These are phyloP conservation scores for Aspergillus aculeatus DNA, from an alignment of 2,329 filamentous ascomycete genomes.

Conservation along the genomic window DNA sequence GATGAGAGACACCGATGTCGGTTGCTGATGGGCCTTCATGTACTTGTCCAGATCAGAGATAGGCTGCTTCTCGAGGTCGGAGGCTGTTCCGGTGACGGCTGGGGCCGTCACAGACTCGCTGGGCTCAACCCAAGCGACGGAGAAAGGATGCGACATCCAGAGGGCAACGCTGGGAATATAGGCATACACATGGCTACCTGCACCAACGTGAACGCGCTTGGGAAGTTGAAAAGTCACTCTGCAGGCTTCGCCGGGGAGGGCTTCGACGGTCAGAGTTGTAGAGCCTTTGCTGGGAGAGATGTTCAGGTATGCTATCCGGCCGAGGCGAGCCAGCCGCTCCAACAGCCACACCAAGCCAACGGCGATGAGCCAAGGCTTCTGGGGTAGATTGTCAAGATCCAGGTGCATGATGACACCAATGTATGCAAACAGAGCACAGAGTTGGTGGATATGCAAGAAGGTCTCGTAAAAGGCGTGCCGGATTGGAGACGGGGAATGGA, in stretches of 20 bases:
- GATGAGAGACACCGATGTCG: constrained; percentile 55
- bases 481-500: constrained; percentile 47
- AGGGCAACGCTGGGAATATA: constrained; percentile 54
- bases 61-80: constrained; percentile 35
- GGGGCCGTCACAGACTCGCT: constrained; percentile 25
- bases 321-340: constrained; percentile 48
- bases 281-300: constrained; percentile 48
- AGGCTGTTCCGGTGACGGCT: constrained; percentile 22
- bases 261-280: constrained; percentile 57
- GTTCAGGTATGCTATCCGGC: constrained; percentile 55
- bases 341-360: constrained; percentile 41
- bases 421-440: constrained; percentile 44
- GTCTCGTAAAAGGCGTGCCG: constrained; percentile 50
- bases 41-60: constrained; percentile 24
- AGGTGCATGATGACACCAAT: constrained; percentile 48
- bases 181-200: constrained; percentile 61
- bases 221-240: constrained; percentile 61
- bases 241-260: constrained; percentile 60
- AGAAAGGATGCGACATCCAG: constrained; percentile 53
- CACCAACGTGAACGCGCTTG: constrained; percentile 52
- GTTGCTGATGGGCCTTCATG: constrained; percentile 23
- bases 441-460: constrained; percentile 49
- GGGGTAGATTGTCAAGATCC: constrained; percentile 41
- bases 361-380: constrained; percentile 39
- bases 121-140: constrained; percentile 47